A percentile compares a stretch with the other conserved stretches of the same genome.
phyloP scores from a whole-genome alignment of 1,284 basidiomycete genomes.

The Trametes sp. region DNA sequence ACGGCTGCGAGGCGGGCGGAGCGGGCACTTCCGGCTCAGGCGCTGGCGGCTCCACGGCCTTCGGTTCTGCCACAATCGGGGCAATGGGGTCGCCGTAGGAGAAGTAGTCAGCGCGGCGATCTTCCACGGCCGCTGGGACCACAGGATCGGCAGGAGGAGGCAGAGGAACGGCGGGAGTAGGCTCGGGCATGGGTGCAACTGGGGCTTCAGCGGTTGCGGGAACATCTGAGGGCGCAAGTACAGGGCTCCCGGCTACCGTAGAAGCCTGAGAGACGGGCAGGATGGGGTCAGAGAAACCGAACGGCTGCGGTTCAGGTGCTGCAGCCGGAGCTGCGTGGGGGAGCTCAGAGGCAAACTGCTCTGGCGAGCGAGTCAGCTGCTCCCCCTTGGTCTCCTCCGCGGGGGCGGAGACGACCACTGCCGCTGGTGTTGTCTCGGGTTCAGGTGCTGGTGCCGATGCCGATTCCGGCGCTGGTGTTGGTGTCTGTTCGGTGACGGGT shows the following conservation, averaged over 20 bases:
- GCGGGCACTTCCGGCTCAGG: conserved; percentile 7
- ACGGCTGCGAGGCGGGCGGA: conserved; percentile 9
- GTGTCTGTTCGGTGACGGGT: neutral
- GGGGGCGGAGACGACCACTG: conserved; percentile 8
- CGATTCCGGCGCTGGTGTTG: conserved; percentile 16
- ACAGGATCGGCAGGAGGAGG: conserved; percentile 16
- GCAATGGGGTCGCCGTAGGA: conserved; percentile 33
- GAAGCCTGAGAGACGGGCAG: conserved; percentile 17
- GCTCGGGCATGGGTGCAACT: conserved; percentile 3
- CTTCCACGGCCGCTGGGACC: conserved; percentile 17
- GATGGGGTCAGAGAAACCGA: conserved; percentile 30
- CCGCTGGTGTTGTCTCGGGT: neutral
- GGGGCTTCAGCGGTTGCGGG: conserved; percentile 7
- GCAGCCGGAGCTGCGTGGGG: conserved; percentile 1
- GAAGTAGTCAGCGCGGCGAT: conserved; percentile 34
- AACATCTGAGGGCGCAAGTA: conserved; percentile 15
- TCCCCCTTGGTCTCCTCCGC: conserved; percentile 1
- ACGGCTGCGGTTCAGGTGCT: conserved; percentile 16
- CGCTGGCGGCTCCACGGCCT: neutral
- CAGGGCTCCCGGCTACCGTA: conserved; percentile 18
- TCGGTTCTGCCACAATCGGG: conserved; percentile 1
- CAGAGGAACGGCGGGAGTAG: conserved; percentile 4
- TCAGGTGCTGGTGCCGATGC: conserved; percentile 5
- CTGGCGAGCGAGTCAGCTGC: conserved; percentile 23
- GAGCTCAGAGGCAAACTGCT: conserved; percentile 20